Percentiles rank a stretch among this genome's conserved stretches.
These are phyloP conservation scores for Gossypium rotundifolium DNA, from an alignment of 345 rosid species.

Conservation along the genomic window DNA sequence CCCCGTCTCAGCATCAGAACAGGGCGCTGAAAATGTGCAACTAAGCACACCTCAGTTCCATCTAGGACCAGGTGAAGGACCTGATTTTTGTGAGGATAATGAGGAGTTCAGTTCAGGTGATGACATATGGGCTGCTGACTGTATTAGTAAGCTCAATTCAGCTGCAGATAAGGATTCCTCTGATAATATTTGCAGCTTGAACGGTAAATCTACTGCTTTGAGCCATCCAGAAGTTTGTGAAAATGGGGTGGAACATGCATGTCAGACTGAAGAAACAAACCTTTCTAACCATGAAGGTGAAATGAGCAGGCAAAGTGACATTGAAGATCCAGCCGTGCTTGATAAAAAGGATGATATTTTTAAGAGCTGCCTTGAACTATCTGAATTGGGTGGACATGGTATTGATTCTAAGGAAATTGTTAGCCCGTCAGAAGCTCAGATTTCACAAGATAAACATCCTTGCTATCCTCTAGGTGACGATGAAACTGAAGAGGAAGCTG, in stretches of 20 bases:
- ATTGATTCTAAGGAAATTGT: constrained; percentile 19
- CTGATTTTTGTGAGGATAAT: constrained; percentile 58
- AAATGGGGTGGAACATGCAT: constrained; percentile 28
- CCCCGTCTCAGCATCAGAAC: constrained; percentile 64
- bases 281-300: constrained; percentile 15
- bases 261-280: constrained; percentile 24
- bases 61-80: constrained; percentile 66
- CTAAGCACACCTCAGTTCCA: constrained; percentile 69
- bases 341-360: constrained; percentile 34
- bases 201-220: constrained; percentile 22
- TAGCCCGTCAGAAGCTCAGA: constrained; percentile 25
- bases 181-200: constrained; percentile 13
- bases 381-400: constrained; percentile 31
- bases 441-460: constrained; percentile 21
- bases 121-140: constrained; percentile 47
- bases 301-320: neutral
- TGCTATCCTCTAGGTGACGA: constrained; percentile 18
- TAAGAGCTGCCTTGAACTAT: constrained; percentile 45
- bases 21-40: constrained; percentile 49
- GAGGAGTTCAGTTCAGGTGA: constrained; percentile 56
- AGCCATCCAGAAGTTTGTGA: constrained; percentile 28
- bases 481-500: constrained; percentile 27
- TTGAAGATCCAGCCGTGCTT: constrained; percentile 10
- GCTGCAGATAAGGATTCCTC: constrained; percentile 25
- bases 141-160: constrained; percentile 38